Evolutionary conservation across 768 basidiomycete species (phyloP).

Genomic region (Suillus decipiens): DNA sequence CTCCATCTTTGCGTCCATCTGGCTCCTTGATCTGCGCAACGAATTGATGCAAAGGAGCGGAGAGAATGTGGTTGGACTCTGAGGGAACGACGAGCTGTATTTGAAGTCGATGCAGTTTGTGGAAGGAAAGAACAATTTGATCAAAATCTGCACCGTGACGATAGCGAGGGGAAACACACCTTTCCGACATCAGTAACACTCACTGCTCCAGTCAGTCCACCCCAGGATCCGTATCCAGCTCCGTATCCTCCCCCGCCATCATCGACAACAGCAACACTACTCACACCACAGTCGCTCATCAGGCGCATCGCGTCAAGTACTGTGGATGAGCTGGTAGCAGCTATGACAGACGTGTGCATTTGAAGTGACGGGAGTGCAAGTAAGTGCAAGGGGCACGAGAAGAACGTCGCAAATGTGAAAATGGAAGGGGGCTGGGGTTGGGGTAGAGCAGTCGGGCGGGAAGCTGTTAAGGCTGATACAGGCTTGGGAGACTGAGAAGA

Average conservation of each 20-base stretch:
- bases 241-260: slow-evolving; percentile 39
- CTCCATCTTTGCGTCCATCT: slow-evolving; percentile 78
- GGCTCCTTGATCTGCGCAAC: slow-evolving; percentile 74
- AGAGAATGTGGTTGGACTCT: slow-evolving; percentile 76
- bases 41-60: slow-evolving; percentile 68
- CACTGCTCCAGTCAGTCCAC: slow-evolving; percentile 69
- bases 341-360: slow-evolving; percentile 62
- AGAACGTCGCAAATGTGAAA: slow-evolving; percentile 43
- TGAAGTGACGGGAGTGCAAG: slow-evolving; percentile 67
- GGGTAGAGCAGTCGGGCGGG: not conserved
- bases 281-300: slow-evolving; percentile 86
- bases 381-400: slow-evolving; percentile 54
- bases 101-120: not conserved
- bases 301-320: slow-evolving; percentile 82
- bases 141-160: not conserved
- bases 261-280: slow-evolving; percentile 77
- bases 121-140: not conserved
- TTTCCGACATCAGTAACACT: slow-evolving; percentile 84
- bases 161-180: slow-evolving; percentile 37
- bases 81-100: slow-evolving; percentile 74
- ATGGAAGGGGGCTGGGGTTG: slow-evolving; percentile 25
- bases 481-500: slow-evolving; percentile 1
- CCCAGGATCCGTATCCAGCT: slow-evolving; percentile 26
- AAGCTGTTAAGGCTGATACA: slow-evolving; percentile 5
- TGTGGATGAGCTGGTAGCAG: slow-evolving; percentile 57